Evolutionary conservation across 495 filamentous ascomycete genomes (phyloP).

Genomic region (Achaetomiella virescens): DNA sequence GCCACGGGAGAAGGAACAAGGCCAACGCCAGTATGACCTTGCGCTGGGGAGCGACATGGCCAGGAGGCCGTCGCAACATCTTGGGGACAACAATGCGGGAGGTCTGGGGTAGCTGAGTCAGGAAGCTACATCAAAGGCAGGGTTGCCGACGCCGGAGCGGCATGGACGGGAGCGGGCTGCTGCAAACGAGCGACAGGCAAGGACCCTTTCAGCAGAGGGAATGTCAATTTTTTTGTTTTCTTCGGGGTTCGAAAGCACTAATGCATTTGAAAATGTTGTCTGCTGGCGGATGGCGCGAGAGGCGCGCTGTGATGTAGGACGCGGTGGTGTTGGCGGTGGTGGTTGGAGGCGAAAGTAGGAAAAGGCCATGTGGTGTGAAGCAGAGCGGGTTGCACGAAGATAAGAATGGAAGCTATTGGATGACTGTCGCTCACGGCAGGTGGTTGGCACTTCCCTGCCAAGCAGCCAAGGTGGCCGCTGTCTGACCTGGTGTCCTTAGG

Average conservation of each 20-base stretch:
- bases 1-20: constrained; percentile 46
- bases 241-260: not conserved
- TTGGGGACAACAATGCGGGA: constrained; percentile 40
- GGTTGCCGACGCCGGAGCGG: constrained; percentile 6
- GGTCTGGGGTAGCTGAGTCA: constrained; percentile 16
- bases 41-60: constrained; percentile 43
- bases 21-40: constrained; percentile 46
- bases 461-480: not conserved
- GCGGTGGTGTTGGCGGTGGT: not conserved
- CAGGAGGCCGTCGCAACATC: constrained; percentile 53
- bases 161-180: constrained; percentile 3
- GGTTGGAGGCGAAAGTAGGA: constrained; percentile 1
- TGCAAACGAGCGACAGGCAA: not conserved
- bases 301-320: not conserved
- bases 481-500: not conserved
- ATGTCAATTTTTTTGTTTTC: not conserved
- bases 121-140: constrained; percentile 22
- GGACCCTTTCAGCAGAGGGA: not conserved
- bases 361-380: constrained; percentile 17
- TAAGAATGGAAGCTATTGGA: constrained; percentile 29
- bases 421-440: not conserved
- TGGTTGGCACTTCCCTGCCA: constrained; percentile 21
- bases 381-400: constrained; percentile 8
- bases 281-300: not conserved
- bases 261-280: not conserved